These are phyloP conservation scores for Fusarium tjaetaba DNA, from an alignment of 2,329 filamentous ascomycete species.

Conservation along the genomic window DNA sequence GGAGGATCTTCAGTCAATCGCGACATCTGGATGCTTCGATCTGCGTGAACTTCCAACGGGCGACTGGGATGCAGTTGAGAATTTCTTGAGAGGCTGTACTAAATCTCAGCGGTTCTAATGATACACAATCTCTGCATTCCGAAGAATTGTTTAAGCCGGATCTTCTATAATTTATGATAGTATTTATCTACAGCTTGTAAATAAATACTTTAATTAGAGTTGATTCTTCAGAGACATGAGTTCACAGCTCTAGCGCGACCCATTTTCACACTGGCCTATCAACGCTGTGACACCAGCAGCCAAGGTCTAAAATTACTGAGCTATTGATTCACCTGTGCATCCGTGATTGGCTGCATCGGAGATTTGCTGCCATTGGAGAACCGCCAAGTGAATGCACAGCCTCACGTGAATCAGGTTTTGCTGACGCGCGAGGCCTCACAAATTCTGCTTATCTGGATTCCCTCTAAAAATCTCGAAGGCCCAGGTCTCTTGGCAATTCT, in stretches of 20 bases:
- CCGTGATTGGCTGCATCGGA: conserved; percentile 13
- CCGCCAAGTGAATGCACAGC: conserved; percentile 10
- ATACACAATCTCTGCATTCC: accelerated
- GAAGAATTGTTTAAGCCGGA: too few species aligned
- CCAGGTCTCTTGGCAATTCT: too few species aligned
- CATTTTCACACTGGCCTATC: neutral
- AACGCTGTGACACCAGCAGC: neutral
- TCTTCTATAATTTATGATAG: accelerated
- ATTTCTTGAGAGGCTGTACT: neutral
- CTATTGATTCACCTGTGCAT: neutral
- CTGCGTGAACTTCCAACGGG: neutral
- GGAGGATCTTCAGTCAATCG: accelerated
- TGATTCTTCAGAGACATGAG: accelerated
- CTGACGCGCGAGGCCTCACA: conserved; percentile 15
- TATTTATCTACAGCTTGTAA: too few species aligned
- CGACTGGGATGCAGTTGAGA: neutral
- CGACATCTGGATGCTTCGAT: neutral
- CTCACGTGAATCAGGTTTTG: conserved; percentile 24
- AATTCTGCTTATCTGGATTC: neutral
- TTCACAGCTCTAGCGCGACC: neutral
- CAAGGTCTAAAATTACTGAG: neutral
- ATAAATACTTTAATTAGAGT: neutral
- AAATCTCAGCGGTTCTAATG: too few species aligned
- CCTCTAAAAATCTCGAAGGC: neutral
- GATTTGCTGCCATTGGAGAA: neutral